Evolutionary conservation across 257 asterid genomes (phyloP).

Genomic region (Fraxinus americana): DNA sequence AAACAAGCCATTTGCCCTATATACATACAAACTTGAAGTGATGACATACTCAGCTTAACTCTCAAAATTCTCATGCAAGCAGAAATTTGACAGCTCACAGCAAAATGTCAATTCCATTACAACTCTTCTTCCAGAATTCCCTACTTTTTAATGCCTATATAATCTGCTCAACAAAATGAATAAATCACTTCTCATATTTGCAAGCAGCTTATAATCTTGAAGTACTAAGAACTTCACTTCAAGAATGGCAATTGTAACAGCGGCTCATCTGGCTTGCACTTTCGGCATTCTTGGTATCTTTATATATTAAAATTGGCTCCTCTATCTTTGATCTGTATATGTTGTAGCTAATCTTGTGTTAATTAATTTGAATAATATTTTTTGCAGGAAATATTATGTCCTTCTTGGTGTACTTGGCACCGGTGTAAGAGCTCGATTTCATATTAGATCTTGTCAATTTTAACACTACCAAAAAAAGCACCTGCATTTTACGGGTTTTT

Average conservation of each 20-base stretch:
- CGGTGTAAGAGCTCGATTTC: slow-evolving; percentile 45
- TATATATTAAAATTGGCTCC: too few species aligned
- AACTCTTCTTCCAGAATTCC: slow-evolving; percentile 13
- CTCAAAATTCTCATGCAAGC: background rate
- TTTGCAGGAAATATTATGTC: slow-evolving; percentile 68
- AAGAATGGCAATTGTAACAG: slow-evolving; percentile 44
- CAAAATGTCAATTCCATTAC: slow-evolving; percentile 23
- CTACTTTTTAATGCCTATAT: slow-evolving; percentile 41
- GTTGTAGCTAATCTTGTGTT: background rate
- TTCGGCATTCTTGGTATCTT: slow-evolving; percentile 75
- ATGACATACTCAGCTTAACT: background rate
- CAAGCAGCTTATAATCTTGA: slow-evolving; percentile 6
- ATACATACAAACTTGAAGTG: background rate
- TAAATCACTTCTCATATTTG: background rate
- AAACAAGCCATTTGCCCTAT: background rate
- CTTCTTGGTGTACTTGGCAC: slow-evolving; percentile 82
- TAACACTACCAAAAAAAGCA: too few species aligned
- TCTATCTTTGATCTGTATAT: background rate
- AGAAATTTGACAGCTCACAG: slow-evolving; percentile 34
- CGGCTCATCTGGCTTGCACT: slow-evolving; percentile 36
- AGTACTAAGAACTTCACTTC: slow-evolving; percentile 43
- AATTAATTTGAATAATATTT: background rate
- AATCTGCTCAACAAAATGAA: slow-evolving; percentile 24
- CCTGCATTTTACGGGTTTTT: background rate
- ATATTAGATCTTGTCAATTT: background rate